phyloP scores from a whole-genome alignment of 805 yeast species.

The Torulaspora delbrueckii region DNA sequence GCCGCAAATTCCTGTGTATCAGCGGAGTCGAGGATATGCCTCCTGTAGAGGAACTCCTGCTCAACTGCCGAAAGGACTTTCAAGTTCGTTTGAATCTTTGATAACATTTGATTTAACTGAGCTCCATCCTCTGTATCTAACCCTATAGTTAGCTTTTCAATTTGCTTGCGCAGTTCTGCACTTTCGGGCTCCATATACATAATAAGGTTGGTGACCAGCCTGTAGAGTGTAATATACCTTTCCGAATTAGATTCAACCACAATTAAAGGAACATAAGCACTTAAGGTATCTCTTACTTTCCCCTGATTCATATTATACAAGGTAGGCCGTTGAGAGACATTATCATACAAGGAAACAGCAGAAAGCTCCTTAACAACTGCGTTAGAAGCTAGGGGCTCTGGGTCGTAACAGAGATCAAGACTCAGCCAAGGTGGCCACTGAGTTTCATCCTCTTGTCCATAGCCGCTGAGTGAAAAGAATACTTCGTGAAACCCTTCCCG shows the following conservation, averaged over 20 bases:
- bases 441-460: conserved; percentile 48
- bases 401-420: conserved; percentile 58
- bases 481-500: conserved; percentile 39
- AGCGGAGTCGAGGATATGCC: conserved; percentile 46
- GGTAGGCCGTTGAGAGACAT: conserved; percentile 43
- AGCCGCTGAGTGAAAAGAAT: conserved; percentile 45
- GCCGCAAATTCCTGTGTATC: conserved; percentile 42
- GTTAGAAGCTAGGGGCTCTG: conserved; percentile 43
- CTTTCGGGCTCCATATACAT: conserved; percentile 71
- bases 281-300: conserved; percentile 42
- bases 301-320: conserved; percentile 28
- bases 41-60: conserved; percentile 46
- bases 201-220: conserved; percentile 57
- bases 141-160: conserved; percentile 63
- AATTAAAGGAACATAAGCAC: conserved; percentile 66
- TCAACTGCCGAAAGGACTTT: conserved; percentile 40
- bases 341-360: conserved; percentile 55
- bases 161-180: conserved; percentile 49
- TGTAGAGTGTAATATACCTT: conserved; percentile 65
- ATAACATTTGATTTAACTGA: conserved; percentile 45
- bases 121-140: conserved; percentile 62
- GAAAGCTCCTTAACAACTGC: conserved; percentile 62
- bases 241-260: conserved; percentile 63
- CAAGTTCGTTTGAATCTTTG: conserved; percentile 46
- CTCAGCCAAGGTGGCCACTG: conserved; percentile 93